Evolutionary conservation across 352 stramenopile species (phyloP), one percentile per base, ranked within the genome.

Genomic region (Pythium aristosporum): DNA sequence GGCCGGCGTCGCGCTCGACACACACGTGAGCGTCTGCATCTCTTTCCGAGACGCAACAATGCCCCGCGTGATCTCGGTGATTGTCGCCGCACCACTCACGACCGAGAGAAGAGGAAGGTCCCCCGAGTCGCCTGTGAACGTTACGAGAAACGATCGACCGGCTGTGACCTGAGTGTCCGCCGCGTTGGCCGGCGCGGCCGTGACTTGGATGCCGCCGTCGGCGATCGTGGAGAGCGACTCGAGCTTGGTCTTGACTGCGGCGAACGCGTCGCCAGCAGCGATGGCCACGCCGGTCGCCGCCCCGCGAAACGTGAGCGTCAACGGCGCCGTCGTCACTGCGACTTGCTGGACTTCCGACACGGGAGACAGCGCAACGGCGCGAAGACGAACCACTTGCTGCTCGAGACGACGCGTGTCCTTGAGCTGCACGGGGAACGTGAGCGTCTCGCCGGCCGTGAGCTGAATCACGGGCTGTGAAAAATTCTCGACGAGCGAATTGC

Each of bases 361-460:
- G 0, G 71, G 69, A 1, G 70, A 56, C 25, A 92, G 46, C 11
- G 80, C 73, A 8, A 91, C 79, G 0, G 82, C 86, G 2, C 79
- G 72, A 4, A 90, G 25, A 1, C 80, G 79, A 61, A 94, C 65
- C 3, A 75, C 80, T 48, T 94, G 86, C 20, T 90, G 41, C 51
- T 92, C 86, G 0, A 90, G 52, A 5, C 86, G 79, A 16, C 86
- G 80, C 5, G 71, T 73, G 62, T 99, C 96, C 57, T 97, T 96
- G 13, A 97, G 74, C 68, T 97, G 86, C 18, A 99, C 88, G 57
- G 93, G 84, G 46, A 99, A 97, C 18, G 58, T 61, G 0, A 92
- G 68, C 0, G 67, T 56, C 1, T 88, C 63, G 1, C 83, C 80
- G 16, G 82, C 76, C 48, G 79, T 61, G n/a, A 92, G 63, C 20